Percentiles rank a stretch among this genome's conserved stretches.
These are phyloP conservation scores for Trichaptum fuscoviolaceum DNA, from an alignment of 768 basidiomycete species.

Conservation along the genomic window DNA sequence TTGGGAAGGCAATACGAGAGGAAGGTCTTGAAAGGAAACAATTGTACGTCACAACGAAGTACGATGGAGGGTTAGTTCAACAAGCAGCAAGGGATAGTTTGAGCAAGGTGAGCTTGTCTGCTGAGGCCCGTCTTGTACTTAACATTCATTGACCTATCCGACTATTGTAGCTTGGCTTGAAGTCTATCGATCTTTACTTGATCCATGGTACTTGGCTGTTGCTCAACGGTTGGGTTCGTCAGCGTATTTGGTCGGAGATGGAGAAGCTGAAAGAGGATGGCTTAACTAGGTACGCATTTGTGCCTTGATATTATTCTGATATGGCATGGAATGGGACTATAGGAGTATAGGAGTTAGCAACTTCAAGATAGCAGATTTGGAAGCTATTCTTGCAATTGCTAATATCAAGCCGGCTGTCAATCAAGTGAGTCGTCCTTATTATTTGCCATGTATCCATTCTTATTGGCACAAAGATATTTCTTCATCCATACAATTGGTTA, in stretches of 20 bases:
- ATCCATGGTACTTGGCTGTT: slow-evolving; percentile 49
- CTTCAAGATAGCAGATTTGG: slow-evolving; percentile 38
- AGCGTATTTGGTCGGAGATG: slow-evolving; percentile 48
- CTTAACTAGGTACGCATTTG: slow-evolving; percentile 27
- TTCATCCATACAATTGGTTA: slow-evolving; percentile 70
- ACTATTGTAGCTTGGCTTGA: slow-evolving; percentile 47
- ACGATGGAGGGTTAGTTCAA: slow-evolving; percentile 29
- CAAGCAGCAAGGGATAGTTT: slow-evolving; percentile 43
- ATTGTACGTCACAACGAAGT: slow-evolving; percentile 44
- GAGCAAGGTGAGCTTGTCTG: slow-evolving; percentile 33
- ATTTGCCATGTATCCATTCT: background rate
- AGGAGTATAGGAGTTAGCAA: slow-evolving; percentile 54
- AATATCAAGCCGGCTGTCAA: slow-evolving; percentile 47
- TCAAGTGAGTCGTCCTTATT: slow-evolving; percentile 33
- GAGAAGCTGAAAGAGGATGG: slow-evolving; percentile 46
- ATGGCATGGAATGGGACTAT: background rate
- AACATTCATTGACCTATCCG: slow-evolving; percentile 5
- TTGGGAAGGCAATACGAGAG: slow-evolving; percentile 32
- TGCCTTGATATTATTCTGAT: background rate
- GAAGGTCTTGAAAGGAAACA: slow-evolving; percentile 29
- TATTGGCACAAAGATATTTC: slow-evolving; percentile 41
- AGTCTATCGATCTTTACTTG: slow-evolving; percentile 65
- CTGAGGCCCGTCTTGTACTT: background rate
- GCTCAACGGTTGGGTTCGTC: slow-evolving; percentile 30
- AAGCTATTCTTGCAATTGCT: slow-evolving; percentile 37